Evolutionary conservation across 148 eudicot genomes (phyloP).

Genomic region (Silene uniflora): DNA sequence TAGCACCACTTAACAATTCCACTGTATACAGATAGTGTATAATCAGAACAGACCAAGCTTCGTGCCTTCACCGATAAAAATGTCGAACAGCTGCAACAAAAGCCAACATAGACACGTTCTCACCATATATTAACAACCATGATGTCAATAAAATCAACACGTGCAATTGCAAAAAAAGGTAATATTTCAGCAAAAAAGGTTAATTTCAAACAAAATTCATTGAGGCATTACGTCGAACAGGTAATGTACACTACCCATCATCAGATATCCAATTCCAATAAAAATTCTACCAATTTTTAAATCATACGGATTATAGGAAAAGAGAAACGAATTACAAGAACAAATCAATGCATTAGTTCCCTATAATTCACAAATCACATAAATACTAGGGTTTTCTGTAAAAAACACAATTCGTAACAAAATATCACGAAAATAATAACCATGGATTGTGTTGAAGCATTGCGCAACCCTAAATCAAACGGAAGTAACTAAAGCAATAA

Average conservation of each 20-base stretch:
- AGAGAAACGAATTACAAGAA: not conserved
- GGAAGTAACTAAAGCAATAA: not conserved
- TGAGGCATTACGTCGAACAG: conserved; percentile 27
- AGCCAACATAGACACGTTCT: not conserved
- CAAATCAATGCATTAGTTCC: not conserved
- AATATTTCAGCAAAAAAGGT: not conserved
- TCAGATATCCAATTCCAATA: not conserved
- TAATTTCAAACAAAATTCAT: conserved; percentile 3
- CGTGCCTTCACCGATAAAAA: not conserved
- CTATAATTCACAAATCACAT: not conserved
- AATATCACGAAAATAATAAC: not conserved
- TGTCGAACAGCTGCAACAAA: not conserved
- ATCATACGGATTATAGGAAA: too few relatives aligned
- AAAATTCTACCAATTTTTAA: too few relatives aligned
- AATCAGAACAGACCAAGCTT: not conserved
- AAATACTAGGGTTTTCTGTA: not conserved
- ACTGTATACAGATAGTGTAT: not conserved
- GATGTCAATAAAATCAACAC: not conserved
- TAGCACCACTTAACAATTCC: not conserved
- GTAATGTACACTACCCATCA: conserved; percentile 5
- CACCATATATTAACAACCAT: not conserved
- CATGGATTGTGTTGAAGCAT: not conserved
- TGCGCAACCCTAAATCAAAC: not conserved
- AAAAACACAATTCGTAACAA: not conserved
- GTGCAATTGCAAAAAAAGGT: too few relatives aligned